Conservation (phyloP, 768 basidiomycete species). For the Serendipita sp. region DNA sequence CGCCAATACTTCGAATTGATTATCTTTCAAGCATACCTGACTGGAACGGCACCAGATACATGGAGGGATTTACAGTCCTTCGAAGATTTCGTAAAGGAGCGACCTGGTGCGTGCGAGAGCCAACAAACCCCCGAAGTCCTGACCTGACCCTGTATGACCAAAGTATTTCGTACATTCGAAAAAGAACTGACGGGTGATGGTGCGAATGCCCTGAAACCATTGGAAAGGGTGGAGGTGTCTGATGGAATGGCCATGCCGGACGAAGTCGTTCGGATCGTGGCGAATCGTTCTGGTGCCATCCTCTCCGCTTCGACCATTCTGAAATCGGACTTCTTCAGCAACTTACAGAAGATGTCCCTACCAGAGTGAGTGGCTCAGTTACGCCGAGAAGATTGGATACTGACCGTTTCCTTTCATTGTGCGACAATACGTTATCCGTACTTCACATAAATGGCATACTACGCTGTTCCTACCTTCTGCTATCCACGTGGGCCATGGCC, state of each 20-base stretch:
- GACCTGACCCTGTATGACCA: neutral
- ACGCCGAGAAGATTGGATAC: neutral
- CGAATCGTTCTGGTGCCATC: slow-evolving; percentile 69
- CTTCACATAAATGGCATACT: no score
- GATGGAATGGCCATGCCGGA: slow-evolving; percentile 72
- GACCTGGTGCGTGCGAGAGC: slow-evolving; percentile 46
- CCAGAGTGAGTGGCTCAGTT: slow-evolving; percentile 55
- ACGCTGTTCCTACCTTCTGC: neutral
- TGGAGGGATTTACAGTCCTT: slow-evolving; percentile 59
- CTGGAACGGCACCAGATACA: slow-evolving; percentile 67
- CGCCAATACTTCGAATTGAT: slow-evolving; percentile 75
- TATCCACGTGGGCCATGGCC: neutral
- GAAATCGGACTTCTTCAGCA: slow-evolving; percentile 90
- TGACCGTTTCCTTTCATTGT: neutral
- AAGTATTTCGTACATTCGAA: slow-evolving; percentile 90
- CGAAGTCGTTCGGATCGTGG: slow-evolving; percentile 77
- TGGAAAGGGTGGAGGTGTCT: slow-evolving; percentile 52
- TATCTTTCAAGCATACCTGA: slow-evolving; percentile 80
- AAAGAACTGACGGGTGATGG: slow-evolving; percentile 75
- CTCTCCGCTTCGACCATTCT: slow-evolving; percentile 84
- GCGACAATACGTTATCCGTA: neutral
- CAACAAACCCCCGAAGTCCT: neutral
- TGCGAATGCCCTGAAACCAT: slow-evolving; percentile 61
- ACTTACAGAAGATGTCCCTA: slow-evolving; percentile 89
- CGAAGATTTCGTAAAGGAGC: slow-evolving; percentile 64